Percentiles rank a stretch among this genome's conserved stretches.
phyloP scores from a whole-genome alignment of 768 basidiomycete genomes.

The Leccinum longicurvipes region DNA sequence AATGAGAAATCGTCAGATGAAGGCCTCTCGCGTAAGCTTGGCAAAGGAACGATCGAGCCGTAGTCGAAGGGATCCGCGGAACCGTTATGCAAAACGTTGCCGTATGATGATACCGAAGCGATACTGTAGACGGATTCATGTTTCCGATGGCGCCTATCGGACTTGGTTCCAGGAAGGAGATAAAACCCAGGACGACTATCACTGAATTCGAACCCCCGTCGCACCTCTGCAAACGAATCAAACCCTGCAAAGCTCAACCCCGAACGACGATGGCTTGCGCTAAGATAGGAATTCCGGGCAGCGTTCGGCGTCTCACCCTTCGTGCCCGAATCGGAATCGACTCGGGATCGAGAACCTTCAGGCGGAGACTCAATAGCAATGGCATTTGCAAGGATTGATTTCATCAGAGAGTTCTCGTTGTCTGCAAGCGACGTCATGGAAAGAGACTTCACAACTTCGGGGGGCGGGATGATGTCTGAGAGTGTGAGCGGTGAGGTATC shows the following conservation, averaged over 20 bases:
- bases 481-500: constrained; percentile 43
- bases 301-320: constrained; percentile 29
- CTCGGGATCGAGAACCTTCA: constrained; percentile 34
- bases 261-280: constrained; percentile 40
- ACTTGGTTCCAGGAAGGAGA: constrained; percentile 43
- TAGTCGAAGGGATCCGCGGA: constrained; percentile 73
- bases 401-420: constrained; percentile 51
- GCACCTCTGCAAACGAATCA: constrained; percentile 74
- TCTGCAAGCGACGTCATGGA: constrained; percentile 43
- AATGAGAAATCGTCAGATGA: constrained; percentile 58
- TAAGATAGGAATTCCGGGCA: constrained; percentile 11
- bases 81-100: constrained; percentile 61
- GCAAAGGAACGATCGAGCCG: constrained; percentile 34
- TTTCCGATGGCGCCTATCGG: constrained; percentile 39
- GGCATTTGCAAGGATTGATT: constrained; percentile 53
- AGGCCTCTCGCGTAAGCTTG: constrained; percentile 52
- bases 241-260: constrained; percentile 67
- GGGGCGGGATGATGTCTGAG: constrained; percentile 74
- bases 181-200: constrained; percentile 63
- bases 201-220: constrained; percentile 74
- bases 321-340: constrained; percentile 46
- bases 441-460: constrained; percentile 46
- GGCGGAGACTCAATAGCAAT: constrained; percentile 35
- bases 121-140: constrained; percentile 69
- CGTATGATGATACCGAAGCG: constrained; percentile 78